Conservation (phyloP, 768 basidiomycete species). For the Candolleomyces aberdarensis region DNA sequence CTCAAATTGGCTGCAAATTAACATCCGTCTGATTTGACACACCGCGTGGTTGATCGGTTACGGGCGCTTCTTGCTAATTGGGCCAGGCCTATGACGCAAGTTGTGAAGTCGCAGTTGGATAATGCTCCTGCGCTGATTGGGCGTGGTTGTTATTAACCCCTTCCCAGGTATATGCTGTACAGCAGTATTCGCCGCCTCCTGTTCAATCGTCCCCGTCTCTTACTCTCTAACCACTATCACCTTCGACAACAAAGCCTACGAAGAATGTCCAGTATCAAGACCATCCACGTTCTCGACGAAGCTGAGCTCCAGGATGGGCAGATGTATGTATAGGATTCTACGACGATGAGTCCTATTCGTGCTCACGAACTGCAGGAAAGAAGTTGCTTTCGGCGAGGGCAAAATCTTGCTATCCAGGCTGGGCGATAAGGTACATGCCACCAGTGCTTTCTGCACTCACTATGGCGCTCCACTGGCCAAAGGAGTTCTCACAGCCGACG, state of each 20-base stretch:
- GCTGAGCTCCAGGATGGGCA: conserved; percentile 63
- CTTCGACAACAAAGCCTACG: not conserved
- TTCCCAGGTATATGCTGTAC: not conserved
- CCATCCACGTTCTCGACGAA: conserved; percentile 55
- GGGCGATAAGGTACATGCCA: conserved; percentile 73
- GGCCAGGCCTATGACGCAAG: not conserved
- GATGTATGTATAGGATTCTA: conserved; percentile 37
- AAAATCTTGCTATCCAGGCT: conserved; percentile 78
- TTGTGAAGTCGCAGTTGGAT: not conserved
- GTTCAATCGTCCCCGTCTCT: no score
- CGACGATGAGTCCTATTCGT: not conserved
- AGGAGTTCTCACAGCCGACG: conserved; percentile 76
- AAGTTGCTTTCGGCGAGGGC: conserved; percentile 73
- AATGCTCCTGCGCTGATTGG: conserved; percentile 15
- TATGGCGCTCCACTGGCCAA: conserved; percentile 87
- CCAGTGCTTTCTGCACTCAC: conserved; percentile 85
- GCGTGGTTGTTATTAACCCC: conserved; percentile 1
- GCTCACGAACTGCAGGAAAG: conserved; percentile 53
- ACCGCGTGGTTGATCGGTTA: not conserved
- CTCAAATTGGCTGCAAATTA: no score
- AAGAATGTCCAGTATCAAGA: conserved; percentile 43
- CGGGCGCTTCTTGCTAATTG: not conserved
- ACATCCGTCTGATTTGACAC: no score
- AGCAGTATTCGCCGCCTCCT: not conserved
- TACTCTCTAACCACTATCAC: conserved; percentile 7